These are phyloP conservation scores for Thalassiosira oceanica DNA, from an alignment of 352 stramenopile species.

Conservation along the genomic window DNA sequence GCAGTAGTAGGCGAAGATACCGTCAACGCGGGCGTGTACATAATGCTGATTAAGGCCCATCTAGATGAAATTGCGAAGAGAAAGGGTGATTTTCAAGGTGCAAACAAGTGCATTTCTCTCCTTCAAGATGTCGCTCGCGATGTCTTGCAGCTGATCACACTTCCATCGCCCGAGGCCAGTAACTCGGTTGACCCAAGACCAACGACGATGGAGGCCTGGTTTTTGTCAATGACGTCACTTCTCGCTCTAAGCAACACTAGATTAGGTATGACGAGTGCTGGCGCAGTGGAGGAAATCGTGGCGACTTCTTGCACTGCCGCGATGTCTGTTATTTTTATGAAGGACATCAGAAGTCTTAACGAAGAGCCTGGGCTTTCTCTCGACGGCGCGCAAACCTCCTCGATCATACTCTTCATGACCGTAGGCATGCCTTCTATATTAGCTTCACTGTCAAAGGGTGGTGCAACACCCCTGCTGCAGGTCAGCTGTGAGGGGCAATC, in stretches of 20 bases:
- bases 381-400: conserved; percentile 71
- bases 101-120: conserved; percentile 17
- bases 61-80: conserved; percentile 21
- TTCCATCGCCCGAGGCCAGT: conserved; percentile 42
- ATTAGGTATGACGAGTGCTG: conserved; percentile 11
- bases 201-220: conserved; percentile 67
- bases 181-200: conserved; percentile 64
- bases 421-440: no score
- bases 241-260: conserved; percentile 2
- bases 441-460: no score
- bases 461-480: no score
- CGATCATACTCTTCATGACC: no score
- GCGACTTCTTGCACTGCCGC: conserved; percentile 40
- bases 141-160: conserved; percentile 37
- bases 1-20: conserved; percentile 62
- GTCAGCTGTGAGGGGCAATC: no score
- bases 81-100: conserved; percentile 1
- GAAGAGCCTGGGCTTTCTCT: conserved; percentile 58
- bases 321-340: conserved; percentile 56
- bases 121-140: conserved; percentile 18
- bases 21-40: conserved; percentile 55
- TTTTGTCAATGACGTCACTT: conserved; percentile 32
- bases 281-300: no score
- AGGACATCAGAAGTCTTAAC: conserved; percentile 44
- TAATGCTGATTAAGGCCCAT: conserved; percentile 47